Percentiles rank a stretch among this genome's conserved stretches.
Conservation (phyloP, 192 early-diverging fungal species). For the Neocallimastix lanati region DNA sequence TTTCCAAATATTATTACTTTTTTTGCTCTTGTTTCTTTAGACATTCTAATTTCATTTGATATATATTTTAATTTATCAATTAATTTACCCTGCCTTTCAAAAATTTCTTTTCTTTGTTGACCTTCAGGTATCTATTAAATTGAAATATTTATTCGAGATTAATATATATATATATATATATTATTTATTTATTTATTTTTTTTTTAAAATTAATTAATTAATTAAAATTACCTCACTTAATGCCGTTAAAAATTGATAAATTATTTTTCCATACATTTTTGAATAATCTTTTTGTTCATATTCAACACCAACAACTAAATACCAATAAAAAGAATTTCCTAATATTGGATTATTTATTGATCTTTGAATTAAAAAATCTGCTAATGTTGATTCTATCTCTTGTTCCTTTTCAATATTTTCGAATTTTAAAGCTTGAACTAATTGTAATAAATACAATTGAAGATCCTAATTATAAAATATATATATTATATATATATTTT, state of each 20-base stretch:
- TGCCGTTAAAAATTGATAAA: constrained; percentile 58
- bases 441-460: constrained; percentile 79
- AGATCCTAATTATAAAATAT: too few species aligned
- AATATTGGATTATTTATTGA: constrained; percentile 63
- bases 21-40: constrained; percentile 67
- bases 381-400: constrained; percentile 30
- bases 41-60: constrained; percentile 48
- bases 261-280: constrained; percentile 72
- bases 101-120: constrained; percentile 41
- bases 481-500: too few species aligned
- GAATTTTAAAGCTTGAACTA: constrained; percentile 95
- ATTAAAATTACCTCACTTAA: constrained; percentile 30
- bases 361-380: constrained; percentile 76
- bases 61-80: constrained; percentile 54
- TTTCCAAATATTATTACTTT: constrained; percentile 36
- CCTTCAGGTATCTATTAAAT: constrained; percentile 31
- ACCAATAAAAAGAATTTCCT: constrained; percentile 92
- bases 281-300: constrained; percentile 61
- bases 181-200: too few species aligned
- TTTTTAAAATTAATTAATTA: background rate
- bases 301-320: constrained; percentile 42
- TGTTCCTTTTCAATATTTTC: constrained; percentile 42
- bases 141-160: background rate
- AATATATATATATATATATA: too few species aligned
- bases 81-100: constrained; percentile 70